Evolutionary conservation across 2,329 filamentous ascomycete species (phyloP).

Genomic region (Amesomyces nigricolor): DNA sequence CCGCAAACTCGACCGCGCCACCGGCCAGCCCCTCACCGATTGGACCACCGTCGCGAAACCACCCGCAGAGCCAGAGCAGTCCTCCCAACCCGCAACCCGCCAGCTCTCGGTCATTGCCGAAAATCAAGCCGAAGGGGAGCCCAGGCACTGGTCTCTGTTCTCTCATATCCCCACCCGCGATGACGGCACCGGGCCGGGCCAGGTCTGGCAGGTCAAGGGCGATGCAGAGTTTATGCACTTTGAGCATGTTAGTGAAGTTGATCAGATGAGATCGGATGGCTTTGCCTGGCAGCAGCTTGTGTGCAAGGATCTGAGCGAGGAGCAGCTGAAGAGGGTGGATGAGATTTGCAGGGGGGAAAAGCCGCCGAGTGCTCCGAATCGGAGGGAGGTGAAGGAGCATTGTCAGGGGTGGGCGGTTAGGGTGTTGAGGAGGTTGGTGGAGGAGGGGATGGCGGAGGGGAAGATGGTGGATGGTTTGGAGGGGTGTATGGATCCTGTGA

Average conservation of each 20-base stretch:
- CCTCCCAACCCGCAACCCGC: not conserved
- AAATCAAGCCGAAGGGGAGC: constrained; percentile 2
- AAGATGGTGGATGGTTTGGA: not conserved
- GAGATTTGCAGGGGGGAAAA: not conserved
- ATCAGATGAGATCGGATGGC: not conserved
- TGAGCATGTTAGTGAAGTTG: not conserved
- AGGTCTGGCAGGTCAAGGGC: constrained; percentile 7
- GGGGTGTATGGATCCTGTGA: constrained; percentile 12
- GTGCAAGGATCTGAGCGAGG: not conserved
- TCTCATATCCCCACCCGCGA: not conserved
- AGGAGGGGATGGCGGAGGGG: not conserved
- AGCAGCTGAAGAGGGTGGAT: not conserved
- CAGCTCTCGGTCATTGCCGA: not conserved
- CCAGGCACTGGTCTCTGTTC: constrained; percentile 7
- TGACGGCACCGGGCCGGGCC: not conserved
- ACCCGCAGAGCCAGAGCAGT: not conserved
- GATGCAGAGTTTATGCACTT: constrained; percentile 9
- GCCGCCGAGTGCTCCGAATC: constrained; percentile 5
- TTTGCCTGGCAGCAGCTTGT: constrained; percentile 9
- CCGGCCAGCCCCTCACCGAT: not conserved
- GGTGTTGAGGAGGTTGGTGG: not conserved
- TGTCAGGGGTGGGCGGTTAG: constrained; percentile 8
- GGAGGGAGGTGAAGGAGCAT: constrained; percentile 7
- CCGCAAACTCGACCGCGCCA: constrained; percentile 3
- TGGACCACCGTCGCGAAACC: constrained; percentile 1